phyloP scores from a whole-genome alignment of 768 basidiomycete genomes.

The Mycena rebaudengoi region DNA sequence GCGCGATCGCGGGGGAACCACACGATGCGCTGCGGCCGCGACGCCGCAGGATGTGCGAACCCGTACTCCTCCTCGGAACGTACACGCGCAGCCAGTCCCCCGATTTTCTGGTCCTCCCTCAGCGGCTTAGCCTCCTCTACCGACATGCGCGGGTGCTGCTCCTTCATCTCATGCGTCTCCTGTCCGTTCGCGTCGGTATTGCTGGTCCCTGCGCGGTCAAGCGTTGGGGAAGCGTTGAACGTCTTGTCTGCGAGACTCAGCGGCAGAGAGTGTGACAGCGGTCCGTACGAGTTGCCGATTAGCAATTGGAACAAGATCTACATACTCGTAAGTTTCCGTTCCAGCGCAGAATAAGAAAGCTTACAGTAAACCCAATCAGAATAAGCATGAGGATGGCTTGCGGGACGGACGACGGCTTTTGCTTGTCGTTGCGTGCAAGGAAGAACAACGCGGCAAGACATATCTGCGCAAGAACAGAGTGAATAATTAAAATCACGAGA shows the following conservation, averaged over 20 bases:
- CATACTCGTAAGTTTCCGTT: not conserved
- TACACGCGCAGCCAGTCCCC: slow-evolving; percentile 15
- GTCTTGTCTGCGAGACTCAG: slow-evolving; percentile 80
- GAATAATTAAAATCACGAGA: not conserved
- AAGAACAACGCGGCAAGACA: slow-evolving; percentile 92
- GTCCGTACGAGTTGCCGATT: slow-evolving; percentile 82
- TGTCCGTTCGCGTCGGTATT: slow-evolving; percentile 21
- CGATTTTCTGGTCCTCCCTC: slow-evolving; percentile 4
- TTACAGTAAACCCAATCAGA: slow-evolving; percentile 83
- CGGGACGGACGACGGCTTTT: slow-evolving; percentile 64
- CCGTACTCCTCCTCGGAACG: slow-evolving; percentile 59
- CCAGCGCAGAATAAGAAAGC: slow-evolving; percentile 32
- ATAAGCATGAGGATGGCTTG: slow-evolving; percentile 88
- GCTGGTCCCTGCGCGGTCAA: slow-evolving; percentile 2
- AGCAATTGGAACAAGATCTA: slow-evolving; percentile 78
- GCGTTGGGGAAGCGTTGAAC: slow-evolving; percentile 41
- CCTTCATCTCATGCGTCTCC: slow-evolving; percentile 23
- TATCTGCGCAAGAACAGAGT: slow-evolving; percentile 40
- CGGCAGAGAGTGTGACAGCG: slow-evolving; percentile 79
- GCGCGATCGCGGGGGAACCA: slow-evolving; percentile 86
- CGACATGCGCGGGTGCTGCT: too few relatives aligned
- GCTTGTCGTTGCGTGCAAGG: slow-evolving; percentile 68
- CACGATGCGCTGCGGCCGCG: slow-evolving; percentile 74
- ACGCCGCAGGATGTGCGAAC: slow-evolving; percentile 89
- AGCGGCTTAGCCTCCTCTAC: slow-evolving; percentile 22